Evolutionary conservation across 2,329 filamentous ascomycete genomes (phyloP), one percentile per base, ranked within the genome.

Genomic region (Juglanconis juglandina): DNA sequence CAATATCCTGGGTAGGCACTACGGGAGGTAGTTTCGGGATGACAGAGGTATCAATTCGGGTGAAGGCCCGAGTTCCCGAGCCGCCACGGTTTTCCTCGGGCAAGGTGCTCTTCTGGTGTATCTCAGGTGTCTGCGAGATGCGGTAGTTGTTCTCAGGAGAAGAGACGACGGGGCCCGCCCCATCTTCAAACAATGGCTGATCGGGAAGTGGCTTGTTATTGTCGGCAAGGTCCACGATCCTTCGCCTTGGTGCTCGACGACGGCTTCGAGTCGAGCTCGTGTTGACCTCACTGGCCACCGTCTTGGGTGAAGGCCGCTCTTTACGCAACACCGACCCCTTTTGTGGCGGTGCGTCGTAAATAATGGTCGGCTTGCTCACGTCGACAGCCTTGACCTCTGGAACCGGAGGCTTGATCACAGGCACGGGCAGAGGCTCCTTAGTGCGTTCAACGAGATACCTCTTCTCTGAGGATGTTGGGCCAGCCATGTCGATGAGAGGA

Each of bases 401-500:
- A 4, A 81, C 79, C 33, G 81, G 79, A 13, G 88, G 86, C 71
- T 89, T 91, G 60, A 96, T 84, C 14, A 96, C 87, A 0, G 92
- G 92, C 8, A 92, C 87, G 42, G 84, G 87, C 33, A 89, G 84
- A 17, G 88, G 86, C 67, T 96, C 87, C 2, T 90, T 88, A 10
- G 82, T 90, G 51, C 93, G 87, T 54, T 97, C 93, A 5, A 93
- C 84, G 48, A 99, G 81, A 66, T 90, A 88, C 68, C 92, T 92
- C 71, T 87, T 88, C 77, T 99, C 95, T 14, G 87, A 84, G 69
- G 92, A 96, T n/a, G 84, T 88, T 1, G 95, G 94, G 0, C 89
- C 89, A 39, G 86, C 85, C 2, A 89, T 88, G 72, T 99, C 95
- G 67, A 99, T 94, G 50, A 92, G 80, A 62, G 98, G 87, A 70